These are phyloP conservation scores for Camelina sativa DNA, from an alignment of 345 rosid species.

Conservation along the genomic window DNA sequence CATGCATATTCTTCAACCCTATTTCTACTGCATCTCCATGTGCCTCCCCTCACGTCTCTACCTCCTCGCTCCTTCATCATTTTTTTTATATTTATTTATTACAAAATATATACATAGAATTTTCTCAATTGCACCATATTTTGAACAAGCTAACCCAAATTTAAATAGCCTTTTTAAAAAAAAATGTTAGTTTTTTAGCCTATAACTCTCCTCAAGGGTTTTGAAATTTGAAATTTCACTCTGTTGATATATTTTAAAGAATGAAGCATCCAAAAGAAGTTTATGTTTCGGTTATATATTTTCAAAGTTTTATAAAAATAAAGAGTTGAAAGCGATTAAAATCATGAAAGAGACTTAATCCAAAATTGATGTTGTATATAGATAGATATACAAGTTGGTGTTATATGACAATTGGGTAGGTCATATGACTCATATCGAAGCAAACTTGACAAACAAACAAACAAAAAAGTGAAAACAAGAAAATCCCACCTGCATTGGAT, in stretches of 20 bases:
- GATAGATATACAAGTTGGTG: conserved; percentile 20
- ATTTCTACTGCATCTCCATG: conserved; percentile 49
- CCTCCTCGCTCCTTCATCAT: not conserved
- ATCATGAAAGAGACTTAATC: not conserved
- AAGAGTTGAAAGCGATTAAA: not conserved
- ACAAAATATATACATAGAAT: not conserved
- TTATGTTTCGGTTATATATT: not conserved
- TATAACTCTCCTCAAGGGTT: too few species aligned
- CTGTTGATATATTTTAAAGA: not conserved
- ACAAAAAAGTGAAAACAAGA: not conserved
- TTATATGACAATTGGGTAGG: conserved; percentile 23
- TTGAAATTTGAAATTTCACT: not conserved
- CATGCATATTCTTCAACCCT: conserved; percentile 48
- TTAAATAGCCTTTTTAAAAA: not conserved
- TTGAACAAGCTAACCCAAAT: not conserved
- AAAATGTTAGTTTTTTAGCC: not conserved
- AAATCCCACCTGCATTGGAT: conserved; percentile 40
- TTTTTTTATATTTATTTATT: not conserved
- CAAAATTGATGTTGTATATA: conserved; percentile 7
- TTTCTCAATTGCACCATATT: not conserved
- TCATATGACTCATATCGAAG: conserved; percentile 2
- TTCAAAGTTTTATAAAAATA: not conserved
- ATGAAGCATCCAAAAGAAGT: not conserved
- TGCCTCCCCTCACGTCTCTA: conserved; percentile 45
- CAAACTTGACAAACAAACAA: not conserved